Base-by-base conservation (phyloP, 768 basidiomycete species). In the Mycena rosella region DNA sequence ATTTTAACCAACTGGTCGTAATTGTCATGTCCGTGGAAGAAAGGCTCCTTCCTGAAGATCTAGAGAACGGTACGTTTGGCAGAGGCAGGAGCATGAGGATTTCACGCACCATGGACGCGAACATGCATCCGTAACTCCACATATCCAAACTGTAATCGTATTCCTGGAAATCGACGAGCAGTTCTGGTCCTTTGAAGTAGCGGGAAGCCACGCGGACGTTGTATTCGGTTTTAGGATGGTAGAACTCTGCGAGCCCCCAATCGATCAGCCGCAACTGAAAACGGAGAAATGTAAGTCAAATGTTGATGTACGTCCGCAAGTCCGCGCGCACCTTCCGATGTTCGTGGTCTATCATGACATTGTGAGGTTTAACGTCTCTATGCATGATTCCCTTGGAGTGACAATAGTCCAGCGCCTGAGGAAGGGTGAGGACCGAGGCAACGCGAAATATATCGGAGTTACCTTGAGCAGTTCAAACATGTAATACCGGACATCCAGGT, bases 361-460 rank as follows among this genome's bases (percentile, higher is more conserved):
- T 99, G 81, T 98, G 96, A 15, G 97, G 97, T 77, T 99, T 99
- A 65, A 99, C 97, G 78, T 98, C 97, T 73, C 97, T 86, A 78
- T 98, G 96, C 96, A 98, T 98, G 78, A 99, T 98, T 11, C 97
- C 97, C 74, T 96, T 96, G 32, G 97, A 99, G 80, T 99, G 97
- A 74, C 97, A 98, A 78, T 91, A 99, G 80, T 99, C 97, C 77
- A 99, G 83, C 5, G 97, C 97, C 94, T 95, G 65, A 45, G 54
- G 56, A 48, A 65, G 32, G 59, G 72, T 79, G 56, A 75, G 70
- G 57, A 65, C 44, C 17, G 34, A 27, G 29, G n/a, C 18, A 18
- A 30, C n/a, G 47, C 36, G n/a, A 26, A n/a, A n/a, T 32, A 38
- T 52, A 29, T 45, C 53, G 29, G 34, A 72, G 78, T 60, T 72